Conservation (phyloP, 1,284 basidiomycete species). For the Cutaneotrichosporon mucoides region DNA sequence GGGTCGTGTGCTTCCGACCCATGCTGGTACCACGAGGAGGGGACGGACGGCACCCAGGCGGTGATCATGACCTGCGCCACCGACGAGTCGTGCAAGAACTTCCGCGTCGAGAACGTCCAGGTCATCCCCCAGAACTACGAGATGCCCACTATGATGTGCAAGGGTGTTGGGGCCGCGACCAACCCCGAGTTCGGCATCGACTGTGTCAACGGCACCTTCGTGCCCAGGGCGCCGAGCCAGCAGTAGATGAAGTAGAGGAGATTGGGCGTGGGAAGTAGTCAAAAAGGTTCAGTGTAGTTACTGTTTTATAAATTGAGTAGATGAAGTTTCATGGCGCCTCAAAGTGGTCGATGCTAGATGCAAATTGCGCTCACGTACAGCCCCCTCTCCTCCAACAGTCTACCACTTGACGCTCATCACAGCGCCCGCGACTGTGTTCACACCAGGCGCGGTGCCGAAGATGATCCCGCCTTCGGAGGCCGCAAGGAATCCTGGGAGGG, state of each 20-base stretch:
- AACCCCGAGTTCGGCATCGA: constrained; percentile 22
- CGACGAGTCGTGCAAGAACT: constrained; percentile 22
- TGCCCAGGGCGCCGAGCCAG: no score
- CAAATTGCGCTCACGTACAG: no score
- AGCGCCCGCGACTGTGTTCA: no score
- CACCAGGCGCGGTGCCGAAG: no score
- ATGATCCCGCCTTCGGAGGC: constrained; percentile 15
- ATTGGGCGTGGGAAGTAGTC: no score
- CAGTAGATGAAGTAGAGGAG: no score
- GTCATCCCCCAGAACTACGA: constrained; percentile 21
- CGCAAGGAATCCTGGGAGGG: constrained; percentile 11
- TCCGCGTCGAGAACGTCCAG: constrained; percentile 26
- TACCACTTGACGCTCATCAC: no score
- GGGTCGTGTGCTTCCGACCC: constrained; percentile 42
- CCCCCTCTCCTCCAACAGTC: no score
- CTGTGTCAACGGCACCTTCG: constrained; percentile 17
- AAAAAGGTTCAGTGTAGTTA: no score
- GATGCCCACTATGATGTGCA: constrained; percentile 14
- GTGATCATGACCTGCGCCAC: constrained; percentile 40
- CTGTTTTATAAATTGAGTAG: no score
- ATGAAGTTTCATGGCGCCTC: no score
- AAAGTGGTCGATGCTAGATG: no score
- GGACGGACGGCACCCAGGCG: constrained; percentile 32
- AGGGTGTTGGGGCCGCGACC: constrained; percentile 12
- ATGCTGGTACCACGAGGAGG: constrained; percentile 43